phyloP scores from a whole-genome alignment of 805 yeast genomes.

The Torulaspora maleeae region DNA sequence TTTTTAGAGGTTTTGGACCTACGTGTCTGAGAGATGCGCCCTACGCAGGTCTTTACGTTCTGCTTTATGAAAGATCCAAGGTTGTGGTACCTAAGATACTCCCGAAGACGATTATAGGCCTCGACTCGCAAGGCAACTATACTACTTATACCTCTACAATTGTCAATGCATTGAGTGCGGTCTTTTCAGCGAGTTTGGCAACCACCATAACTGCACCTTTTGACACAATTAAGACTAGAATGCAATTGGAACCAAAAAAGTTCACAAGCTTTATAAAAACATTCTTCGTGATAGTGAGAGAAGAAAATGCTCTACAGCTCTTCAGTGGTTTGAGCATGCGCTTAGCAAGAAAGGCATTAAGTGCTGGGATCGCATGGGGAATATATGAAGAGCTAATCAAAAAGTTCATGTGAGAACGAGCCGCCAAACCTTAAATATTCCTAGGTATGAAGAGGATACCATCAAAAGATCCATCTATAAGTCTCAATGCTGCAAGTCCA shows the following conservation, averaged over 20 bases:
- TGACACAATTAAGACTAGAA: constrained; percentile 86
- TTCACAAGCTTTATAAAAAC: constrained; percentile 44
- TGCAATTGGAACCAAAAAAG: constrained; percentile 62
- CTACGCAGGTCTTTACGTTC: constrained; percentile 87
- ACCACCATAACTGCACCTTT: constrained; percentile 91
- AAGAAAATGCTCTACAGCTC: constrained; percentile 50
- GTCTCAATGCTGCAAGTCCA: constrained; percentile 51
- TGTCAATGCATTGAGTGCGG: constrained; percentile 72
- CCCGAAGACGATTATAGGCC: constrained; percentile 19
- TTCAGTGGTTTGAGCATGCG: constrained; percentile 84
- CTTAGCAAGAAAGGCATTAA: constrained; percentile 75
- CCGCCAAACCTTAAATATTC: background rate
- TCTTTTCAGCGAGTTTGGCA: constrained; percentile 69
- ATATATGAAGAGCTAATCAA: constrained; percentile 84
- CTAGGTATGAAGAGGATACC: constrained; percentile 32
- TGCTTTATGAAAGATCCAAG: constrained; percentile 77
- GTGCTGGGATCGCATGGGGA: constrained; percentile 97
- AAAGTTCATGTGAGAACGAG: constrained; percentile 20
- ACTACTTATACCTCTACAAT: constrained; percentile 45
- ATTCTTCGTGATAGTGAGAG: constrained; percentile 35
- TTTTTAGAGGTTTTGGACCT: constrained; percentile 83
- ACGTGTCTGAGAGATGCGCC: constrained; percentile 92
- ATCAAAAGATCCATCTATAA: constrained; percentile 34
- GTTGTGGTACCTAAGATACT: constrained; percentile 44
- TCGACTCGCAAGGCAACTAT: constrained; percentile 25